A percentile compares a stretch with the other conserved stretches of the same genome.
Conservation (phyloP, 129 eudicot genomes). For the Chrysanthemum lavandulifolium region DNA sequence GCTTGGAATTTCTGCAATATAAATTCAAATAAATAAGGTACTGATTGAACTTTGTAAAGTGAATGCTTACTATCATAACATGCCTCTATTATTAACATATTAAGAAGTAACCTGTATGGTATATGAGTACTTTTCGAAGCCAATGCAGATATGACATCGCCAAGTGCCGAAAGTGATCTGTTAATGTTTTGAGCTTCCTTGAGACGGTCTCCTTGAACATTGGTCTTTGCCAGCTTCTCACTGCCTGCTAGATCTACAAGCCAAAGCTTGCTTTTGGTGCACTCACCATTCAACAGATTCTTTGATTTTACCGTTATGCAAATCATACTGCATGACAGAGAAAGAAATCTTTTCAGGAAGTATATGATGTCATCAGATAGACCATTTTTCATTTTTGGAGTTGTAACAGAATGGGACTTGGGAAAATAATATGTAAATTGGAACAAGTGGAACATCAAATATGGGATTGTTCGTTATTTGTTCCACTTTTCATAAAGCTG, state of each 20-base stretch:
- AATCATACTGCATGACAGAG: slow-evolving; percentile 33
- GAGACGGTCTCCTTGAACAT: slow-evolving; percentile 43
- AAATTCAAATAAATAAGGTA: background rate
- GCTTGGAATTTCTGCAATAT: slow-evolving; percentile 46
- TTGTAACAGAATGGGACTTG: background rate
- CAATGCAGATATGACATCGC: slow-evolving; percentile 51
- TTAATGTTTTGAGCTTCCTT: slow-evolving; percentile 51
- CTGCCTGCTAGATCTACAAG: slow-evolving; percentile 53
- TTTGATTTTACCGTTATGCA: slow-evolving; percentile 40
- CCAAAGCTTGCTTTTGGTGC: slow-evolving; percentile 57
- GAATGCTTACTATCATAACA: background rate
- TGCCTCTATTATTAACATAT: background rate
- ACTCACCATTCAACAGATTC: slow-evolving; percentile 43
- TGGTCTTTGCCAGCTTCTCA: slow-evolving; percentile 47
- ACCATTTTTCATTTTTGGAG: slow-evolving; percentile 2
- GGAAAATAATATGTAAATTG: too few species aligned
- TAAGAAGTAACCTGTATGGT: slow-evolving; percentile 40
- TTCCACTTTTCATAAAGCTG: background rate
- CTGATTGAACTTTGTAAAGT: background rate
- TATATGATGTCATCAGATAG: background rate
- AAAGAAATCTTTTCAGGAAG: background rate
- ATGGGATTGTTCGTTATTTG: background rate
- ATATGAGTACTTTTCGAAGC: slow-evolving; percentile 45
- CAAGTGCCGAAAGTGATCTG: slow-evolving; percentile 43
- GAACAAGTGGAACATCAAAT: background rate